Percentiles rank a stretch among this genome's conserved stretches.
These are phyloP conservation scores for Datura wrightii DNA, from an alignment of 257 asterid species.

Conservation along the genomic window DNA sequence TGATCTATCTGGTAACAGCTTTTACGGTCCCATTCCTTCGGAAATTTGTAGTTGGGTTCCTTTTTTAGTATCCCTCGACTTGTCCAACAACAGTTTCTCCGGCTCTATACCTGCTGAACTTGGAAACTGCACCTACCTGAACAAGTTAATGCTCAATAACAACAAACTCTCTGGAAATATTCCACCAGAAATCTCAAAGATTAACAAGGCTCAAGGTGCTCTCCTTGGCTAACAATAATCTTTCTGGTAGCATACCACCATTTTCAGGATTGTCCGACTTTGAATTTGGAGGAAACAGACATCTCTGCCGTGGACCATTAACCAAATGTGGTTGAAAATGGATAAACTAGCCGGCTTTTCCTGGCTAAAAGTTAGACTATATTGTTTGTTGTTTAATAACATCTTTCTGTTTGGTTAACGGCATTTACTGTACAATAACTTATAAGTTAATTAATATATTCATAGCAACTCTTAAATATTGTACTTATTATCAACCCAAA, in stretches of 20 bases:
- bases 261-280: conserved; percentile 49
- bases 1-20: conserved; percentile 68
- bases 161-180: conserved; percentile 64
- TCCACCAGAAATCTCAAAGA: conserved; percentile 62
- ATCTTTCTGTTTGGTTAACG: too few relatives aligned
- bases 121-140: conserved; percentile 65
- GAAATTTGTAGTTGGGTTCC: conserved; percentile 81
- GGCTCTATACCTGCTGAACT: conserved; percentile 77
- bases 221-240: conserved; percentile 62
- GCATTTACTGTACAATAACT: too few relatives aligned
- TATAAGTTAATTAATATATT: too few relatives aligned
- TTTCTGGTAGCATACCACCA: conserved; percentile 70
- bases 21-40: conserved; percentile 71
- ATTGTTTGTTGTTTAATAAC: too few relatives aligned
- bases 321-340: conserved; percentile 63
- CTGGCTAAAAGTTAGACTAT: too few relatives aligned
- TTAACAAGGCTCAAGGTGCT: conserved; percentile 63
- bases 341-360: too few relatives aligned
- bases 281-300: conserved; percentile 59
- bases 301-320: conserved; percentile 67
- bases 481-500: too few relatives aligned
- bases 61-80: conserved; percentile 67
- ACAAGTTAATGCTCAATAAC: conserved; percentile 56
- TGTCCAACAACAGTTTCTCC: conserved; percentile 64
- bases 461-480: too few relatives aligned